phyloP scores from a whole-genome alignment of 164 flowering plant species.

The Aristolochia californica region DNA sequence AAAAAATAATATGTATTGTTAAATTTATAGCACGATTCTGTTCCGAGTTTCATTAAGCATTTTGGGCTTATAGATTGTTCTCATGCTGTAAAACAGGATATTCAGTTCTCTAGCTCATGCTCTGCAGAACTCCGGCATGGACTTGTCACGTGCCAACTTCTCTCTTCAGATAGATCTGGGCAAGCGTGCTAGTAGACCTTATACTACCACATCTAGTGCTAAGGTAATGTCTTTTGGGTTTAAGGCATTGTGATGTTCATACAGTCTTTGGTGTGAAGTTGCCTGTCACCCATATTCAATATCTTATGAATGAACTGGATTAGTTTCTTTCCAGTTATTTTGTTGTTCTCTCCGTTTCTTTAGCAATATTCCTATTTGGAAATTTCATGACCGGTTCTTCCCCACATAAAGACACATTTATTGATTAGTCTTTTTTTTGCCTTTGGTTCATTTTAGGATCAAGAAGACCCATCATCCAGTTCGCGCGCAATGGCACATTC shows the following conservation, averaged over 20 bases:
- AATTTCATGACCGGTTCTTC: neutral
- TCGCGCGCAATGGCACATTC: constrained; percentile 30
- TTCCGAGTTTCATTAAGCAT: too few species aligned
- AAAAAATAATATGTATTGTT: too few species aligned
- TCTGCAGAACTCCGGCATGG: constrained; percentile 75
- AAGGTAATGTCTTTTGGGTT: constrained; percentile 29
- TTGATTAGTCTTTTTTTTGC: neutral
- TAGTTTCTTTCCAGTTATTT: too few species aligned
- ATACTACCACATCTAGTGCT: constrained; percentile 18
- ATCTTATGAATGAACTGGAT: too few species aligned
- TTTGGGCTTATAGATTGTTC: too few species aligned
- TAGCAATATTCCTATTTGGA: neutral
- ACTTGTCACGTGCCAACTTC: constrained; percentile 77
- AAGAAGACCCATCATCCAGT: constrained; percentile 24
- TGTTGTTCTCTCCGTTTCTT: too few species aligned
- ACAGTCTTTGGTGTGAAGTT: neutral
- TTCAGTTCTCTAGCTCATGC: constrained; percentile 69
- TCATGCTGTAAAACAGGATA: constrained; percentile 46
- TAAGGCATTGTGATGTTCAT: neutral
- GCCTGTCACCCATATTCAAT: neutral
- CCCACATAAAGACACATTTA: neutral
- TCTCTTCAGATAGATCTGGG: constrained; percentile 89
- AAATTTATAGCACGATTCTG: too few species aligned
- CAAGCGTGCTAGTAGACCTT: constrained; percentile 36
- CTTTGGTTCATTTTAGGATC: constrained; percentile 18